Base-by-base conservation (phyloP, 2,329 filamentous ascomycete species). In the Drechslerella dactyloides region DNA sequence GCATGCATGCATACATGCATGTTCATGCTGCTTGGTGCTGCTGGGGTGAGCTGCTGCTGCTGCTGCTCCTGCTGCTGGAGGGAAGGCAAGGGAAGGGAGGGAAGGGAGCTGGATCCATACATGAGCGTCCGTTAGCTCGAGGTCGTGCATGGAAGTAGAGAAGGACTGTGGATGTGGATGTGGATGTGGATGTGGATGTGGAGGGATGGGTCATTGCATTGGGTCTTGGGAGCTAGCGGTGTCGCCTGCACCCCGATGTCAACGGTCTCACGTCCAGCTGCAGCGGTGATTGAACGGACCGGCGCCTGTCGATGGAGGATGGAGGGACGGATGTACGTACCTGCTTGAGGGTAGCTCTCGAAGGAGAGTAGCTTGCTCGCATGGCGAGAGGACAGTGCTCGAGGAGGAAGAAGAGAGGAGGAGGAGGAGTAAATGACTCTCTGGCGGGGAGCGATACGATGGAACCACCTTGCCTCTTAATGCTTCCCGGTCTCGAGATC, bases 391-490 rank as follows among this genome's bases (percentile, higher is more conserved):
- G n/a, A n/a, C n/a, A 44, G 37, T 50, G 44, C 56, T 50, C 52
- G 46, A 59, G n/a, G n/a, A n/a, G n/a, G n/a, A n/a, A n/a, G n/a
- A n/a, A n/a, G n/a, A n/a, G n/a, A n/a, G n/a, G 27, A 33, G 27
- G 27, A 33, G 27, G 27, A 33, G 27, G 27, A 33, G 27, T 33
- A 33, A 52, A 33, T 53, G 19, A 19, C 33, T 50, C 37, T 46
- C 19, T 21, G 72, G 74, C 76, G 60, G 75, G 74, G 37, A 57
- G 64, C n/a, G n/a, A n/a, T n/a, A n/a, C n/a, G n/a, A n/a, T n/a
- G n/a, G 68, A 63, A 37, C 51, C 35, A 46, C 23, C 55, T 35
- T 48, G 8, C 19, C 42, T 24, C 33, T 55, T 30, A 3, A n/a
- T 19, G 35, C 13, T 17, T 55, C 33, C 23, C 30, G 21, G 2